Percentiles rank a stretch among this genome's conserved stretches.
Evolutionary conservation across 1,139 yeast genomes (phyloP).

Genomic region (Suhomyces panamericanus): DNA sequence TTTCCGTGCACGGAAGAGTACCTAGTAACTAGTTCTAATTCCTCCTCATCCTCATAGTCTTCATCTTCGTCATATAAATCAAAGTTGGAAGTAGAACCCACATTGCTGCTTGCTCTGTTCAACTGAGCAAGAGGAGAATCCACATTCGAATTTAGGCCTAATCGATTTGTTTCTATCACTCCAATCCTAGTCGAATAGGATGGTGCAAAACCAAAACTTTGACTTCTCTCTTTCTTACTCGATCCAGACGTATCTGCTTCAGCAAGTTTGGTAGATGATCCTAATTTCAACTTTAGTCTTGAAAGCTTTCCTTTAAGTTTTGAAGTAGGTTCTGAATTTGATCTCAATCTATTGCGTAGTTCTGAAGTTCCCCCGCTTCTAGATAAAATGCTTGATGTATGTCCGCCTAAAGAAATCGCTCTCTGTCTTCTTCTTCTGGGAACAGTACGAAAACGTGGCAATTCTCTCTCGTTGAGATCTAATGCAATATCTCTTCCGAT

Average conservation of each 20-base stretch:
- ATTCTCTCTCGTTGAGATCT: conserved; percentile 57
- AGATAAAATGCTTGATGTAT: not conserved
- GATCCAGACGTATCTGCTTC: not conserved
- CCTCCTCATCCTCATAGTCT: conserved; percentile 17
- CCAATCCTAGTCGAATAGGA: conserved; percentile 7
- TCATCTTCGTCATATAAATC: conserved; percentile 11
- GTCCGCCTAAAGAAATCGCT: not conserved
- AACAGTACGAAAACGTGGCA: conserved; percentile 70
- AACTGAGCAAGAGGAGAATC: not conserved
- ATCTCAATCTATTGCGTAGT: conserved; percentile 17
- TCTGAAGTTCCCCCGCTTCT: conserved; percentile 2
- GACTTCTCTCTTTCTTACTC: conserved; percentile 2
- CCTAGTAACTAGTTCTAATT: conserved; percentile 13
- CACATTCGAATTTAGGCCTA: conserved; percentile 3
- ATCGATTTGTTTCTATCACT: conserved; percentile 10
- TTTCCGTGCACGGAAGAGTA: not conserved
- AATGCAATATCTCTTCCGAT: conserved; percentile 66
- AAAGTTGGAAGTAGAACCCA: not conserved
- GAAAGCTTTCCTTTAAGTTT: conserved; percentile 24
- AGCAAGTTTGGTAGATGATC: conserved; percentile 4
- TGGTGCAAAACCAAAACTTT: conserved; percentile 2
- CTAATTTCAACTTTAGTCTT: conserved; percentile 20
- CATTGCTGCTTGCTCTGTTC: not conserved
- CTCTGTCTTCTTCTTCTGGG: conserved; percentile 57
- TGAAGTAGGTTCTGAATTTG: conserved; percentile 18